Evolutionary conservation across 768 basidiomycete genomes (phyloP).

Genomic region (Mycena epipterygia): DNA sequence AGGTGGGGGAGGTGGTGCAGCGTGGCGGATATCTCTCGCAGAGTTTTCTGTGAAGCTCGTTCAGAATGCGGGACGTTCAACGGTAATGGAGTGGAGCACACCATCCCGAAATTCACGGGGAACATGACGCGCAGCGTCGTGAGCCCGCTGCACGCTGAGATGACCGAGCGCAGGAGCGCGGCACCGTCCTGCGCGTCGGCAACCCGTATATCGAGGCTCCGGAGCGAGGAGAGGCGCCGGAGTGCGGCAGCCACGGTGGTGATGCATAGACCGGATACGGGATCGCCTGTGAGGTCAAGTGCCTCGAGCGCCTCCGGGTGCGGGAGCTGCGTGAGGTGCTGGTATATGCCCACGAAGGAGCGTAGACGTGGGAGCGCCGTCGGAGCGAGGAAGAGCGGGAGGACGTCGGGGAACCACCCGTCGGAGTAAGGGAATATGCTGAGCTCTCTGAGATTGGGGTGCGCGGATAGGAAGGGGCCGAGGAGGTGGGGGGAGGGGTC

Average conservation of each 20-base stretch:
- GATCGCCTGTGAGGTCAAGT: slow-evolving; percentile 22
- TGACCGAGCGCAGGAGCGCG: not conserved
- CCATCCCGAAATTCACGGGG: not conserved
- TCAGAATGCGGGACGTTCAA: not conserved
- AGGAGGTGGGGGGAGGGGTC: not conserved
- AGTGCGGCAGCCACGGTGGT: not conserved
- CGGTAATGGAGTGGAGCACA: not conserved
- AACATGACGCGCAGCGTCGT: slow-evolving; percentile 16
- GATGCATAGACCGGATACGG: not conserved
- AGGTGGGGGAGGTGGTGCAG: slow-evolving; percentile 14
- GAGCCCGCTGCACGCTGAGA: slow-evolving; percentile 1
- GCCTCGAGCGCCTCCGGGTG: not conserved
- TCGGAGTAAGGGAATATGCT: not conserved
- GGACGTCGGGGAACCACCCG: not conserved
- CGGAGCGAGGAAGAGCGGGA: not conserved
- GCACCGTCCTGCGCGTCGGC: not conserved
- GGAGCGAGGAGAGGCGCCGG: not conserved
- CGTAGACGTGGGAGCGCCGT: slow-evolving; percentile 1
- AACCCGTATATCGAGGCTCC: slow-evolving; percentile 19
- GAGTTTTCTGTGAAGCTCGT: not conserved
- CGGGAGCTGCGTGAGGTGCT: slow-evolving; percentile 23
- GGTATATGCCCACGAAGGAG: slow-evolving; percentile 12
- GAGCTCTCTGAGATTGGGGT: slow-evolving; percentile 7
- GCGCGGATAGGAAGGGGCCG: slow-evolving; percentile 23
- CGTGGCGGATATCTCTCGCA: not conserved